phyloP scores from a whole-genome alignment of 495 filamentous ascomycete species.

The Extremus antarcticus region DNA sequence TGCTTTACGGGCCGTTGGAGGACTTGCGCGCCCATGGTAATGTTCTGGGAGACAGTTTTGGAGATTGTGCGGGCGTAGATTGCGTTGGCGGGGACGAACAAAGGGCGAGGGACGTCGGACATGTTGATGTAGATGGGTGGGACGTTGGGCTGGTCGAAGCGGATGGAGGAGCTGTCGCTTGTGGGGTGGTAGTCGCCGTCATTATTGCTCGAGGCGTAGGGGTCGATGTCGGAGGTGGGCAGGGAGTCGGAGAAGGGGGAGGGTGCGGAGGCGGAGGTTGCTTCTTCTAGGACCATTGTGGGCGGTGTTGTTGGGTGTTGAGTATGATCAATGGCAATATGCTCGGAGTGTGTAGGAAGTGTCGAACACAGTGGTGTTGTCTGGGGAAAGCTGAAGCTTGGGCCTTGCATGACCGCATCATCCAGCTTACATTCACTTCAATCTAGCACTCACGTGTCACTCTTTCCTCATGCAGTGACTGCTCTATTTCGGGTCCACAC shows the following conservation, averaged over 20 bases:
- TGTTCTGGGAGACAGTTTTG: background rate
- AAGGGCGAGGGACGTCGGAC: constrained; percentile 7
- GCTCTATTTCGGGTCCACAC: too few relatives aligned
- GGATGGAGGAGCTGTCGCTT: background rate
- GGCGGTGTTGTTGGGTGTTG: background rate
- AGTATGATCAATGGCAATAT: background rate
- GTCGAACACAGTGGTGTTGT: too few relatives aligned
- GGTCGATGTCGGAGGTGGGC: constrained; percentile 19
- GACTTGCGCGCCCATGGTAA: background rate
- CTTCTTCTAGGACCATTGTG: constrained; percentile 26
- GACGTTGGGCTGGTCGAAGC: background rate
- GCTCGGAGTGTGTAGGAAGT: too few relatives aligned
- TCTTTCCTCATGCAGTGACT: background rate
- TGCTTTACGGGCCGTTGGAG: constrained; percentile 16
- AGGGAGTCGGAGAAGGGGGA: constrained; percentile 9
- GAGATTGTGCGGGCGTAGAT: background rate
- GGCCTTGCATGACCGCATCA: background rate
- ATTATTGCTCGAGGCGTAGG: constrained; percentile 4
- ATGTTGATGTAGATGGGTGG: constrained; percentile 6
- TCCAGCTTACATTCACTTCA: background rate
- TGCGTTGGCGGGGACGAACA: background rate
- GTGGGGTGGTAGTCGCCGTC: background rate
- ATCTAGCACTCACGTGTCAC: background rate
- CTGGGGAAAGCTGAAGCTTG: too few relatives aligned
- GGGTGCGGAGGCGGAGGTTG: constrained; percentile 1